Evolutionary conservation across 1,284 basidiomycete genomes (phyloP), one percentile per base, ranked within the genome.

Genomic region (Ceratobasidium sp.): DNA sequence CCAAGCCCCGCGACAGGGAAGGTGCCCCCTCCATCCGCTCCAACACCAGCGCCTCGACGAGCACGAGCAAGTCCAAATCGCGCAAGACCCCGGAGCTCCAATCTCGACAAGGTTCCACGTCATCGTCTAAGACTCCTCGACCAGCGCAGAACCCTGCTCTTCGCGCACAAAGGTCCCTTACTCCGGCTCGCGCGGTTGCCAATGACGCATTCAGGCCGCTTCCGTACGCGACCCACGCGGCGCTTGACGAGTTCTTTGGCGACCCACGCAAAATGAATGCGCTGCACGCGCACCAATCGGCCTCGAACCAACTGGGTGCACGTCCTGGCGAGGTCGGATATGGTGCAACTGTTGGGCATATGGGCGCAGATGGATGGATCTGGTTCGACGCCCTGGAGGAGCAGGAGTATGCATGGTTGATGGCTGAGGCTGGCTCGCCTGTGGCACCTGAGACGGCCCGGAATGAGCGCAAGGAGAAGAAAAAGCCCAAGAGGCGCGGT

Each of bases 221-320:
- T 19, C 69, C 69, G 19, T 73, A 73, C 44, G 59, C 69, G 57
- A 73, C 69, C 11, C 69, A 73, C 53, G 69, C 59, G 17, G 69
- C 69, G 11, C 48, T 63, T 31, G 69, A 73, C 59, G 59, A 73
- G 14, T 73, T 73, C 53, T 73, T 73, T 33, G 69, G 69, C 31
- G 59, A 73, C 22, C 69, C 57, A 73, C 69, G 59, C 57, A 73
- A 73, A 36, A 73, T 73, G 69, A 63, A 73, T 54, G 69, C 69
- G 59, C 22, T 73, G 9, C 57, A 73, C 41, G 59, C 69, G 48
- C 69, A 73, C 33, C 69, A 73, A 31, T 60, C 69, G 7, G 15
- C 69, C 19, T 60, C 69, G 56, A 48, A 60, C 31, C 69, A 72
- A 31, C 56, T 60, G 17, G 69, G 69, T 24, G 69, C 69, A 24